Evolutionary conservation across 2,329 filamentous ascomycete genomes (phyloP), one percentile per base, ranked within the genome.

Genomic region (Talaromyces atroroseus): DNA sequence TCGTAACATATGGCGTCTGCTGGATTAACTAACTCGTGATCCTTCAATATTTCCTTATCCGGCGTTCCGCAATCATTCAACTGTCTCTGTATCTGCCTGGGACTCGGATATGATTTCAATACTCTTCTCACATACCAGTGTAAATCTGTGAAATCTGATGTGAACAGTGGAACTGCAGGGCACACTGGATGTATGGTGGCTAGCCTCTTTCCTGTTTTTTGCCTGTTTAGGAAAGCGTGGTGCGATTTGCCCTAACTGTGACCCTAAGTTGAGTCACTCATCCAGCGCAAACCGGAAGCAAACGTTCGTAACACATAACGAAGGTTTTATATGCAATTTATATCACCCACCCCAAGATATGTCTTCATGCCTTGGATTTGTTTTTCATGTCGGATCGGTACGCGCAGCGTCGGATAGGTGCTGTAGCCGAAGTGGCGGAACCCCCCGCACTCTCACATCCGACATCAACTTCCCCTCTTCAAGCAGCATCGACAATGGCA

Each of bases 381-480:
- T 42, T 6, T 20, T n/a, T 16, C 38, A 5, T 16, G 26, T 54
- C 52, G 52, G 52, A 26, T 44, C 52, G 52, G 21, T 16, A 48
- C 42, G 26, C 26, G 10, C 20, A 29, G 20, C 20, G 20, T 54
- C 52, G 44, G 44, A 54, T 48, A n/a, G n/a, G n/a, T n/a, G n/a
- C n/a, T 44, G 51, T 18, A 38, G 20, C 32, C 5, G 8, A 40
- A 48, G 44, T 48, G 29, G 52, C 50, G 40, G 29, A 2, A n/a
- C 16, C 29, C 52, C 46, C 52, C 52, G 46, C 52, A 36, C 32
- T 36, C 34, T 56, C 45, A 21, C 48, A 56, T 44, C 53, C 45
- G 45, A 54, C 26, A 29, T 45, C n/a, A 42, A 2, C 34, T 49
- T 53, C 56, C 46, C 36, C 51, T 54, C 44, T 54, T 49, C 21